Evolutionary conservation across 2,329 filamentous ascomycete genomes (phyloP), one percentile per base, ranked within the genome.

Genomic region (Fusarium caatingaense): DNA sequence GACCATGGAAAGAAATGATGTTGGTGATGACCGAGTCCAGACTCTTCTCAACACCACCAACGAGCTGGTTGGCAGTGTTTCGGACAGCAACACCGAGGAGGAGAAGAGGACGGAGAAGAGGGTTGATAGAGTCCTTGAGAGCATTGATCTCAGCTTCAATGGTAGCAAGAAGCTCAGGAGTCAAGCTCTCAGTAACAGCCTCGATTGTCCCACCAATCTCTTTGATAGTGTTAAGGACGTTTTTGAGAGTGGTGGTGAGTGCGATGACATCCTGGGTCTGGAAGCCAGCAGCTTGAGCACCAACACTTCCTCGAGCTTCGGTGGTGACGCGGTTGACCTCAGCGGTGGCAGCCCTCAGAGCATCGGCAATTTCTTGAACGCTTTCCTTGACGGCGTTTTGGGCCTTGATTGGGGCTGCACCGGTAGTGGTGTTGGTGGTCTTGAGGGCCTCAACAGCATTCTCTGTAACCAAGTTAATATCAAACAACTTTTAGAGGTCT

Each of bases 291-390:
- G 48, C 65, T 25, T 48, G 42, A 1, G 1, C 45, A 0, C 3
- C 46, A 4, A 71, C 34, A 12, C 64, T 69, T 18, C 68, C 68
- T 9, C 12, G 53, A 21, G 68, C 46, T 4, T 56, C 68, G 1
- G 53, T 69, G 11, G 68, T 71, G 28, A 69, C 64, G 4, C 20
- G 15, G 20, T 56, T 40, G 34, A 71, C 68, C 5, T 9, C 11
- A 1, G 4, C 20, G 6, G 64, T 66, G 6, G 68, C 57, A 13
- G 2, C 2, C 8, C 9, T 12, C 3, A 71, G 4, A 11, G 56
- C 64, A 2, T 45, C 6, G 5, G 2, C 15, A 12, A 71, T 66
- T 4, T 25, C 56, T 18, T 69, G 6, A 9, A 47, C 37, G 6
- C 54, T 69, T 28, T 64, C 32, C 27, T 20, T n/a, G 37, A 71